A percentile compares a stretch with the other conserved stretches of the same genome.
phyloP scores from a whole-genome alignment of 1,284 basidiomycete species.

The Rhodotorula sp. region DNA sequence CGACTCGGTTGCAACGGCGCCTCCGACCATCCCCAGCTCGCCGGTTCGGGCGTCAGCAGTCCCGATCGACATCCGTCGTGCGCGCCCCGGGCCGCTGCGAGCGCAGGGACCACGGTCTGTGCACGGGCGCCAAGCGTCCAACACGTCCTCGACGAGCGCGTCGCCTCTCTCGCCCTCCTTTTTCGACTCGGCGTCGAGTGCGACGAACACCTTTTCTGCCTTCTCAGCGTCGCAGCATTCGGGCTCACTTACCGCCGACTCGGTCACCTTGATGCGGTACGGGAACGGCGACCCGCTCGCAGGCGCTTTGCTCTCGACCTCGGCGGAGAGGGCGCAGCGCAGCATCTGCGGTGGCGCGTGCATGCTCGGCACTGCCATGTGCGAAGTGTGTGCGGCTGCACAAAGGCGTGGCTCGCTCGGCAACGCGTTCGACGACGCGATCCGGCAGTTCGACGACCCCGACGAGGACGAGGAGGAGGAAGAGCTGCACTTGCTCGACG shows the following conservation, averaged over 20 bases:
- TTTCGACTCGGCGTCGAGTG: slow-evolving; percentile 22
- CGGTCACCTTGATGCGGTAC: slow-evolving; percentile 6
- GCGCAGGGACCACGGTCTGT: neutral
- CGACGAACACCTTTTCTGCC: slow-evolving; percentile 17
- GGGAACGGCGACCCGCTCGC: slow-evolving; percentile 15
- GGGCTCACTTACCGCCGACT: slow-evolving; percentile 23
- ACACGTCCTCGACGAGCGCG: slow-evolving; percentile 26
- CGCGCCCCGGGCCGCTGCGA: slow-evolving; percentile 16
- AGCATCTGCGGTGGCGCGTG: slow-evolving; percentile 38
- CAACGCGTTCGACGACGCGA: slow-evolving; percentile 14
- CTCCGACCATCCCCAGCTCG: neutral
- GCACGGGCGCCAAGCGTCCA: slow-evolving; percentile 27
- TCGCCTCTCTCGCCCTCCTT: slow-evolving; percentile 38
- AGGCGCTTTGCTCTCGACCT: slow-evolving; percentile 4
- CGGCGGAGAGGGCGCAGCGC: slow-evolving; percentile 3
- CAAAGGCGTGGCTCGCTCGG: slow-evolving; percentile 27
- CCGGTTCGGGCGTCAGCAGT: neutral
- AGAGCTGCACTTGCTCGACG: slow-evolving; percentile 24
- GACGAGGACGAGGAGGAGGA: slow-evolving; percentile 30
- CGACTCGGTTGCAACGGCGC: neutral
- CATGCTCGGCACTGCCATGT: slow-evolving; percentile 36
- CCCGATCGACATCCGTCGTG: slow-evolving; percentile 11
- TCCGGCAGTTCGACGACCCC: slow-evolving; percentile 12
- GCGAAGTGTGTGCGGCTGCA: slow-evolving; percentile 33
- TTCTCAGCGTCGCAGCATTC: slow-evolving; percentile 24